Base-by-base conservation (phyloP, 805 yeast genomes). In the Lachancea sp. region DNA sequence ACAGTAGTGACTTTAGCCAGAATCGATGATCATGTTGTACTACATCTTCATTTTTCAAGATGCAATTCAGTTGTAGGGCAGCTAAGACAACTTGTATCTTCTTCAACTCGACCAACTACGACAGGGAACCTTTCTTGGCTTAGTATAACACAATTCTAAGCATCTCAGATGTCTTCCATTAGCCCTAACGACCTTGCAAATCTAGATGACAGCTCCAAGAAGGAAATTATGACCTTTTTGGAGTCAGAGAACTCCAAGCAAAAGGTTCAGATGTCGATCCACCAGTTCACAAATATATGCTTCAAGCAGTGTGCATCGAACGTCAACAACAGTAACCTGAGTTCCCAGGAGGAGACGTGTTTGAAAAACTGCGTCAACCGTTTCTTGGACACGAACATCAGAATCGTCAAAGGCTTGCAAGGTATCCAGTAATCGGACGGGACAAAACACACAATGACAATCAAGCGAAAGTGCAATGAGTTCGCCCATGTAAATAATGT, bases 211-310 rank as follows among this genome's bases (percentile, higher is more conserved):
- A 47, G 72, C 25, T 77, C 93, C 38, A 81, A 83, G 63, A 75
- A 79, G 59, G 95, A 88, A 51, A 79, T 89, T 41, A 71, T 80
- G 56, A 72, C 75, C 46, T 89, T 87, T 70, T 71, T 89, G 40
- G 95, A 88, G 60, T 69, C 82, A 12, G 96, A 90, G 67, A 82
- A 84, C 60, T 77, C 93, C 51, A 87, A 85, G 69, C 81, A 91
- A 45, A 87, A 88, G 68, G 86, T 90, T 26, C 96, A 88, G 65
- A 75, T 77, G 69, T 79, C 95, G 29, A 85, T 90, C 49, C 96
- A 90, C 63, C 78, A 75, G 58, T 88, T 87, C 75, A 89, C 96
- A 22, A 90, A 88, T 60, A 73, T 82, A 72, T 90, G 98, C 64
- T 90, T 88, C 74, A 85, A 83, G 63, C 85, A 85, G 67, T 90